Evolutionary conservation across 352 stramenopile genomes (phyloP), one percentile per base, ranked within the genome.

Genomic region (Aphanomyces stellatus): DNA sequence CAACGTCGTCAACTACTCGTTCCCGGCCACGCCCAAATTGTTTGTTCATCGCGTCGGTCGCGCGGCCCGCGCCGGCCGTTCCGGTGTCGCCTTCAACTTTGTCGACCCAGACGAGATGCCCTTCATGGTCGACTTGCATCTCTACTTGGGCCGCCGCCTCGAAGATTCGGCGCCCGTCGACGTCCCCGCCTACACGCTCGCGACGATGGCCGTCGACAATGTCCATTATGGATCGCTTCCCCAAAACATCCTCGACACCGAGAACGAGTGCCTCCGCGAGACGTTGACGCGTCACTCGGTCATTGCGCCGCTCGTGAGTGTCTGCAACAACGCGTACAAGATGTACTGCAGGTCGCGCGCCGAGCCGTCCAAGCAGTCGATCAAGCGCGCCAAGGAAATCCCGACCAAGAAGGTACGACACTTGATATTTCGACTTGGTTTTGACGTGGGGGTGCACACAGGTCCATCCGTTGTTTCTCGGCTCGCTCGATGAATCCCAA

Each of bases 141-240:
- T 98, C 43, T 99, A 98, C 77, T 87, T 99, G 37, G 95, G 93
- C 42, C 87, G 88, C 1, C 83, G 84, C 19, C 75, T 92, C 28
- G 83, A 88, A 27, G 83, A 91, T 66, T 91, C 83, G 28, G 85
- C 78, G 4, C 87, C 83, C 0, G 70, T 76, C 31, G 76, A 76
- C 7, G 73, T 72, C 5, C 74, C 78, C 69, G 75, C 82, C 13
- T 99, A 99, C 80, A 87, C 78, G 3, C 74, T 99, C 3, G 71
- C 76, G 35, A 85, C 91, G 17, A 99, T 99, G 95, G 95, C 86
- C 31, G 93, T 98, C 1, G 73, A 96, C 28, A 90, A 98, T 70
- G 90, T 99, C 8, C 96, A 99, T 77, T 99, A 99, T 74, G 97
- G 97, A 37, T 87, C 87, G 28, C 94, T 99, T 69, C 97, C 97